phyloP scores from a whole-genome alignment of 306 rosid species.

The Ziziphus jujuba region DNA sequence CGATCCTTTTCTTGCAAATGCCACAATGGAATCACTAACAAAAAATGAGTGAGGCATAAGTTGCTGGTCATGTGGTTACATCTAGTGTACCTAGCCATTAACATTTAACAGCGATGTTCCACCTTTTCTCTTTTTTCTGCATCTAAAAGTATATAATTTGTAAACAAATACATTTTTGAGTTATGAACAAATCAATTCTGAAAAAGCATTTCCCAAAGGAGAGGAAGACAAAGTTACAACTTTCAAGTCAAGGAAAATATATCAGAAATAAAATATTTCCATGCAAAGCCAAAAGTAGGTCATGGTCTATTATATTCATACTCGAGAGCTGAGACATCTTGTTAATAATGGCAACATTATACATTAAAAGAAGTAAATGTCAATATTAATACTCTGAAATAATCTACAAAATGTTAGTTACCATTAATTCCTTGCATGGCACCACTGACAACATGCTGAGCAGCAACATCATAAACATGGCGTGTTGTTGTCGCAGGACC shows the following conservation, averaged over 20 bases:
- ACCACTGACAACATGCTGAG: slow-evolving; percentile 46
- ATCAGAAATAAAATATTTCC: background rate
- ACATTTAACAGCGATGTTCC: too few species aligned
- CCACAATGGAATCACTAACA: too few species aligned
- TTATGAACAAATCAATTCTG: too few species aligned
- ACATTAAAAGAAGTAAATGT: background rate
- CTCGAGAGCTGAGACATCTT: background rate
- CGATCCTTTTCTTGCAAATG: too few species aligned
- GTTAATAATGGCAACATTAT: background rate
- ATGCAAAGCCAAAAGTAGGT: background rate
- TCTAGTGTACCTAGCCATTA: too few species aligned
- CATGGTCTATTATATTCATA: background rate
- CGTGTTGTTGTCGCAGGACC: slow-evolving; percentile 59
- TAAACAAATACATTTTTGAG: too few species aligned
- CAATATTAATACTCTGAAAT: background rate
- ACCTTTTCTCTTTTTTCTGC: too few species aligned
- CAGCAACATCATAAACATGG: slow-evolving; percentile 51
- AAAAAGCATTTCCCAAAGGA: too few species aligned
- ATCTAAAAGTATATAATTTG: too few species aligned
- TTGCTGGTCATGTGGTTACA: too few species aligned
- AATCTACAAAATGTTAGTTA: background rate
- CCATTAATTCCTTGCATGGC: slow-evolving; percentile 55
- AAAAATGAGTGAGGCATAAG: too few species aligned
- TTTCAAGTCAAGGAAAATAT: background rate
- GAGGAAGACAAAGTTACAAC: too few species aligned